Percentiles rank a stretch among this genome's conserved stretches.
phyloP scores from a whole-genome alignment of 805 yeast genomes.

The Lipomyces lipofer region DNA sequence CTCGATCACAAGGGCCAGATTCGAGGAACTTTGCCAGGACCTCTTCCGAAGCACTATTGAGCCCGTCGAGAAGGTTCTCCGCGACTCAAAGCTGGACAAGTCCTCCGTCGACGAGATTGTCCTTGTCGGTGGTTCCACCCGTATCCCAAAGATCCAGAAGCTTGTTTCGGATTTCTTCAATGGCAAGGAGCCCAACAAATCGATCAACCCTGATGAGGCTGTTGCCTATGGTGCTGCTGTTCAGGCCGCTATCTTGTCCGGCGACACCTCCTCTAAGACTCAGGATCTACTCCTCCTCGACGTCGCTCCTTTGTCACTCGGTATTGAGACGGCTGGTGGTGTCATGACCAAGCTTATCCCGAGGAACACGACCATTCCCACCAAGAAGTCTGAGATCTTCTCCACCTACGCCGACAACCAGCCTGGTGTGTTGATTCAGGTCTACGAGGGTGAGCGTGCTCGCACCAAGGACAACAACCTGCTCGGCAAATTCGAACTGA shows the following conservation, averaged over 20 bases:
- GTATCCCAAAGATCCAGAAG: conserved; percentile 96
- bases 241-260: conserved; percentile 94
- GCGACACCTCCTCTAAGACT: conserved; percentile 94
- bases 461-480: conserved; percentile 93
- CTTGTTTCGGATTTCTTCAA: conserved; percentile 94
- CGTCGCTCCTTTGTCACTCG: conserved; percentile 95
- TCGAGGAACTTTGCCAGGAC: conserved; percentile 93
- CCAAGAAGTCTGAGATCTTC: conserved; percentile 95
- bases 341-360: conserved; percentile 97
- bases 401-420: conserved; percentile 97
- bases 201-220: conserved; percentile 98
- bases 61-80: conserved; percentile 93
- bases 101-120: conserved; percentile 88
- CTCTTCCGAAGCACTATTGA: conserved; percentile 90
- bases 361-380: conserved; percentile 97
- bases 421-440: conserved; percentile 98
- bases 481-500: conserved; percentile 93
- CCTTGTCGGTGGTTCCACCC: conserved; percentile 96
- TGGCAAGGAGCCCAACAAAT: conserved; percentile 95
- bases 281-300: conserved; percentile 92
- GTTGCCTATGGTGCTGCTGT: conserved; percentile 99
- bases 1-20: conserved; percentile 94
- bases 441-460: conserved; percentile 97
- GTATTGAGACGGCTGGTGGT: conserved; percentile 99
- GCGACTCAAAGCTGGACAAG: conserved; percentile 88